These are phyloP conservation scores for Zymoseptoria tritici DNA, from an alignment of 2,329 filamentous ascomycete species.

Conservation along the genomic window DNA sequence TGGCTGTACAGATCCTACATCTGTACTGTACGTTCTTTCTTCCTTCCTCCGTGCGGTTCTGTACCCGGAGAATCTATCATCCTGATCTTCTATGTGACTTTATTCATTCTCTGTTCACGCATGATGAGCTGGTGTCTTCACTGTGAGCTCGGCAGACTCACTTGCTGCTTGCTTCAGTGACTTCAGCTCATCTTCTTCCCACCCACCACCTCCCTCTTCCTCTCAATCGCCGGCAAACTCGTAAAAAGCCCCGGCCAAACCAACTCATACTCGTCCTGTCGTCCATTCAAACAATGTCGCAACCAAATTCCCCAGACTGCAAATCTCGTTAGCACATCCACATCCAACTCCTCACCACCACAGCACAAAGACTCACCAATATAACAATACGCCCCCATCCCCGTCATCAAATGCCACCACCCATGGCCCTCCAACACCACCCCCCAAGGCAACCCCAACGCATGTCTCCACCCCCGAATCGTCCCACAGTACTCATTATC, in stretches of 20 bases:
- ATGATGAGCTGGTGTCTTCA: no score
- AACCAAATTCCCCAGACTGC: slow-evolving; percentile 69
- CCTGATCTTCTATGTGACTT: background rate
- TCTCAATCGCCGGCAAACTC: slow-evolving; percentile 45
- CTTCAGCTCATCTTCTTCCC: slow-evolving; percentile 10
- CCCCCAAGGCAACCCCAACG: slow-evolving; percentile 71
- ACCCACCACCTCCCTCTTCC: slow-evolving; percentile 7
- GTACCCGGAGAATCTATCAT: background rate
- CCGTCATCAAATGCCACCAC: slow-evolving; percentile 74
- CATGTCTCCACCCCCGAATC: slow-evolving; percentile 57
- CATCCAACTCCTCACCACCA: no score
- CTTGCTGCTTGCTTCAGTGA: no score
- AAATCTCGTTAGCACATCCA: background rate
- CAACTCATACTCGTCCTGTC: slow-evolving; percentile 63
- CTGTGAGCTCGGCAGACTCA: background rate
- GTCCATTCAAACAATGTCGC: slow-evolving; percentile 65
- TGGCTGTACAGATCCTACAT: no score
- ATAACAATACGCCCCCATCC: slow-evolving; percentile 77
- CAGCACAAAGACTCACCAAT: slow-evolving; percentile 40
- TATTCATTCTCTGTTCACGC: background rate
- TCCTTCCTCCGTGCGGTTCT: no score
- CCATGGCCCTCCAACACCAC: slow-evolving; percentile 66
- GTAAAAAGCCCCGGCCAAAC: slow-evolving; percentile 59
- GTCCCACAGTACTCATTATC: slow-evolving; percentile 69
- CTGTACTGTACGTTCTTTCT: no score